Percentiles rank a stretch among this genome's conserved stretches.
These are phyloP conservation scores for Corymbia citriodora DNA, from an alignment of 441 rosid species.

Conservation along the genomic window DNA sequence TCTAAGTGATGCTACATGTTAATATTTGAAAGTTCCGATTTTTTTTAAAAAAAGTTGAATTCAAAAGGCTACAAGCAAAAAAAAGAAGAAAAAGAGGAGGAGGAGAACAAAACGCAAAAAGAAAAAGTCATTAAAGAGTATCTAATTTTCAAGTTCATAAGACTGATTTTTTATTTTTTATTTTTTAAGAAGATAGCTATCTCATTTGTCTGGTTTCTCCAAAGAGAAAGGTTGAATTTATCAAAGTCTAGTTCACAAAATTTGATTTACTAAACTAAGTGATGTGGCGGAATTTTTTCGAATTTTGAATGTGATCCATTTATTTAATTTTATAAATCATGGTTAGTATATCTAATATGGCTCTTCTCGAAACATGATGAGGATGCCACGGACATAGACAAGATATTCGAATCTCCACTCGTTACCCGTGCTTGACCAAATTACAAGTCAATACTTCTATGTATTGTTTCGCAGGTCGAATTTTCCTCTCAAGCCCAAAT, in stretches of 20 bases:
- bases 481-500: neutral
- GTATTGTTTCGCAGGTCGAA: neutral
- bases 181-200: neutral
- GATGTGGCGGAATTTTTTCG: neutral
- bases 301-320: neutral
- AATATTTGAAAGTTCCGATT: neutral
- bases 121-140: neutral
- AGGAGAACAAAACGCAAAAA: neutral
- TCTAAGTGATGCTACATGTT: neutral
- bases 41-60: neutral
- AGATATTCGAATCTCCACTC: neutral
- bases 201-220: neutral
- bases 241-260: neutral
- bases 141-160: neutral
- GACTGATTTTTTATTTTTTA: neutral
- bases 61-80: neutral
- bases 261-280: neutral
- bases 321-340: neutral
- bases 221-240: neutral
- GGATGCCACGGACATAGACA: neutral
- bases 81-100: neutral
- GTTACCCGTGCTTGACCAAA: neutral
- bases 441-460: neutral
- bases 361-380: neutral
- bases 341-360: neutral